These are phyloP conservation scores for Fraxinus baroniana DNA, from an alignment of 305 asterid genomes.

Conservation along the genomic window DNA sequence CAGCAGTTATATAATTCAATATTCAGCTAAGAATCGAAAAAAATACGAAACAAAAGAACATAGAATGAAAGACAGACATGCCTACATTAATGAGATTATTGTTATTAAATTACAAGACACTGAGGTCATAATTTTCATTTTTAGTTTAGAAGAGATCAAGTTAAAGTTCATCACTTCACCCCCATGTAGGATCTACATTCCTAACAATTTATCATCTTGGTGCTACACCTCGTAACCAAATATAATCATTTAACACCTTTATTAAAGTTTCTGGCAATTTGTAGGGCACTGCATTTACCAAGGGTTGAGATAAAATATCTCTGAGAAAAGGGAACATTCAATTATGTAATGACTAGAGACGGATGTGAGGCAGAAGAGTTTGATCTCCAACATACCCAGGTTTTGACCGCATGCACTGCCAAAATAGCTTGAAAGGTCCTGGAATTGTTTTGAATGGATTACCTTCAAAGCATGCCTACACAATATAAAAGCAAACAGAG, in stretches of 20 bases:
- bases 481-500: background rate
- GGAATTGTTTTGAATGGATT: slow-evolving; percentile 96
- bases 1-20: slow-evolving; percentile 10
- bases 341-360: slow-evolving; percentile 1
- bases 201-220: background rate
- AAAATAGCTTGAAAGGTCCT: slow-evolving; percentile 93
- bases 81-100: background rate
- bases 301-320: background rate
- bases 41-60: background rate
- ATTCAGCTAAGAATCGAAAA: background rate
- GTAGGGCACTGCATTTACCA: background rate
- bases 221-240: background rate
- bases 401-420: slow-evolving; percentile 93
- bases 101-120: background rate
- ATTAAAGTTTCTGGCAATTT: background rate
- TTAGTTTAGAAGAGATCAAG: background rate
- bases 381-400: slow-evolving; percentile 62
- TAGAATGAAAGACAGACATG: background rate
- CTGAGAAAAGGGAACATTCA: slow-evolving; percentile 10
- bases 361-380: slow-evolving; percentile 1
- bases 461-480: slow-evolving; percentile 93
- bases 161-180: background rate
- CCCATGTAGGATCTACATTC: background rate
- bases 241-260: background rate
- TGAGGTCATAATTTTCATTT: slow-evolving; percentile 7